Base-by-base conservation (phyloP, 805 yeast genomes). In the Hanseniaspora vineae region DNA sequence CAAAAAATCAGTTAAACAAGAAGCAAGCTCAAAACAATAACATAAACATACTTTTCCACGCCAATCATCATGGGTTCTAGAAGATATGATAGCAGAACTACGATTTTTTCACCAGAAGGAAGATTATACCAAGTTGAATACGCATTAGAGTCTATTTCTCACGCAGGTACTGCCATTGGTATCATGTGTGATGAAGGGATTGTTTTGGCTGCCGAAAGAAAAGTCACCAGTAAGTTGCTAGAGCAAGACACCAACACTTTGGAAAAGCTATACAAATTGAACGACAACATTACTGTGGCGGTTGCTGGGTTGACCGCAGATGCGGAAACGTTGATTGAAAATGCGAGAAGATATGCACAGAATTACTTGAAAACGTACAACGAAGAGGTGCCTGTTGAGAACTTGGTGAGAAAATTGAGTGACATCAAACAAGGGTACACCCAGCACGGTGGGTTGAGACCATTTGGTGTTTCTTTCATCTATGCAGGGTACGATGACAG, bases 261-360 rank as follows among this genome's bases (percentile, higher is more conserved):
- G 47, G 99, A 92, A 67, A 92, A 92, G 66, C 76, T 92, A 67
- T 92, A 90, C 66, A 75, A 78, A 31, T 69, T 90, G 61, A 86
- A 83, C 67, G 94, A 85, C 60, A 78, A 80, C 55, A 82, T 80
- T 69, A 73, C 88, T 45, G 86, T 94, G 58, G 96, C 97, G 0
- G 99, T 92, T 33, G 98, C 99, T 0, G 99, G 99, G 45, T 81
- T 92, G 79, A 92, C 92, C 42, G 90, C 97, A 1, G 99, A 92
- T 67, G 98, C 98, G 1, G 81, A 86, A 33, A 88, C 89, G 48
- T 73, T 92, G 55, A 83, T 92, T 53, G 84, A 86, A 65, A 78
- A 79, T 56, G 94, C 95, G n/a, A 75, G 99, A 57, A 75, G 78
- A 19, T 68, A 72, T 50, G 95, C 96, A 5, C 98, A 92, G 67